Conservation (phyloP, 441 rosid genomes). For the Jatropha podagrica region DNA sequence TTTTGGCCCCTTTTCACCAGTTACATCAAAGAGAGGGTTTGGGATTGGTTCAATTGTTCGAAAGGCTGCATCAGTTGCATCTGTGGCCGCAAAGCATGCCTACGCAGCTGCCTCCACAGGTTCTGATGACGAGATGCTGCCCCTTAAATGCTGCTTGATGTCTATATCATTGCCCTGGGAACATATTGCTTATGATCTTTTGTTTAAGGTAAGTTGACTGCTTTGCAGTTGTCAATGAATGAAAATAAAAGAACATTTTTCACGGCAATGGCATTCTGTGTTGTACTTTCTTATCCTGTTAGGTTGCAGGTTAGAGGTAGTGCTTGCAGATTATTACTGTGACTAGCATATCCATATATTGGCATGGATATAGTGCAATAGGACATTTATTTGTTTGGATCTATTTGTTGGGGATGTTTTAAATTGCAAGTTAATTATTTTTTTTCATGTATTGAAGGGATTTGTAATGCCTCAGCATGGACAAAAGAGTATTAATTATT, state of each 20-base stretch:
- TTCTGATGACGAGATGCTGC: constrained; percentile 78
- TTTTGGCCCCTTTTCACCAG: constrained; percentile 77
- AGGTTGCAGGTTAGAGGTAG: not conserved
- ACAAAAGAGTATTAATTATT: constrained; percentile 2
- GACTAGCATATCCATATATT: not conserved
- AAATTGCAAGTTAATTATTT: not conserved
- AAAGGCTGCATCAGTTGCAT: constrained; percentile 90
- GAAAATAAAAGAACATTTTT: not conserved
- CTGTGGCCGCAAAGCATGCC: constrained; percentile 93
- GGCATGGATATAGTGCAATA: no score
- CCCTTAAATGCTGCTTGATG: constrained; percentile 93
- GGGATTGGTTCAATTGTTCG: constrained; percentile 81
- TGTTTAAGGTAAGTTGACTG: constrained; percentile 66
- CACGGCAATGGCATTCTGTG: not conserved
- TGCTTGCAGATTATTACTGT: not conserved
- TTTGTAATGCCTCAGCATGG: constrained; percentile 1
- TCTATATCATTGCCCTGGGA: constrained; percentile 96
- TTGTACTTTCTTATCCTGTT: not conserved
- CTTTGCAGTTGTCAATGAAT: constrained; percentile 5
- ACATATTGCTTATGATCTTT: constrained; percentile 80
- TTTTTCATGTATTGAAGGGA: not conserved
- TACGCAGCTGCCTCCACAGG: constrained; percentile 66
- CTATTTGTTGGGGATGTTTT: not conserved
- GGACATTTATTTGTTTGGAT: not conserved
- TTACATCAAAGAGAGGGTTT: constrained; percentile 68